Percentiles rank a stretch among this genome's conserved stretches.
Conservation (phyloP, 306 rosid species). For the Cicer judaicum region DNA sequence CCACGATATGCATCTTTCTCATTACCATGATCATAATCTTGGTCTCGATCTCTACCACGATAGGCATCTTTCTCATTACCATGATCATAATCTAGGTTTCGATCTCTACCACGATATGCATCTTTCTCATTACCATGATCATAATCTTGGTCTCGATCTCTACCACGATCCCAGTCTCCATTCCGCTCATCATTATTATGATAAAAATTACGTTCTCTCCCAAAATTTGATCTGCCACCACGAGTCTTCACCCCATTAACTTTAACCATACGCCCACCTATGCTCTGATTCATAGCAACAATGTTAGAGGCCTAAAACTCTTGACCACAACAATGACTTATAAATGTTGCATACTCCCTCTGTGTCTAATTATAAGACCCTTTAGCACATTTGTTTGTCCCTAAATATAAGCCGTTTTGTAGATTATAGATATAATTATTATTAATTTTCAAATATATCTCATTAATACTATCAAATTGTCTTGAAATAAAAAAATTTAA, state of each 20-base stretch:
- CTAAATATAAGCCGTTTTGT: too few relatives aligned
- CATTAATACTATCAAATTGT: too few relatives aligned
- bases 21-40: slow-evolving; percentile 59
- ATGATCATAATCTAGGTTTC: slow-evolving; percentile 60
- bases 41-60: slow-evolving; percentile 56
- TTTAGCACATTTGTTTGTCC: too few relatives aligned
- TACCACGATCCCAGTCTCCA: slow-evolving; percentile 63
- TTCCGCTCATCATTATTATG: slow-evolving; percentile 59
- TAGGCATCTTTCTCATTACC: slow-evolving; percentile 61
- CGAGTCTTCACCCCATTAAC: slow-evolving; percentile 83
- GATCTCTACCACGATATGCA: slow-evolving; percentile 34
- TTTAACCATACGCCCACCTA: slow-evolving; percentile 78
- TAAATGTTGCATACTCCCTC: background rate
- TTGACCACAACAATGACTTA: slow-evolving; percentile 28
- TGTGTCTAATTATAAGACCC: too few relatives aligned
- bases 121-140: slow-evolving; percentile 24
- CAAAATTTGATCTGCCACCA: slow-evolving; percentile 70
- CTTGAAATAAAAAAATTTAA: too few relatives aligned
- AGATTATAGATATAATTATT: too few relatives aligned
- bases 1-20: slow-evolving; percentile 63
- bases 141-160: slow-evolving; percentile 60
- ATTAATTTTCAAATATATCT: too few relatives aligned
- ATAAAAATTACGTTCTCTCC: slow-evolving; percentile 70
- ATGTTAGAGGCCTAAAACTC: slow-evolving; percentile 39
- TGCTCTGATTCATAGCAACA: slow-evolving; percentile 63